Percentiles rank a stretch among this genome's conserved stretches.
phyloP scores from a whole-genome alignment of 352 stramenopile species.

The Sclerospora graminicola region DNA sequence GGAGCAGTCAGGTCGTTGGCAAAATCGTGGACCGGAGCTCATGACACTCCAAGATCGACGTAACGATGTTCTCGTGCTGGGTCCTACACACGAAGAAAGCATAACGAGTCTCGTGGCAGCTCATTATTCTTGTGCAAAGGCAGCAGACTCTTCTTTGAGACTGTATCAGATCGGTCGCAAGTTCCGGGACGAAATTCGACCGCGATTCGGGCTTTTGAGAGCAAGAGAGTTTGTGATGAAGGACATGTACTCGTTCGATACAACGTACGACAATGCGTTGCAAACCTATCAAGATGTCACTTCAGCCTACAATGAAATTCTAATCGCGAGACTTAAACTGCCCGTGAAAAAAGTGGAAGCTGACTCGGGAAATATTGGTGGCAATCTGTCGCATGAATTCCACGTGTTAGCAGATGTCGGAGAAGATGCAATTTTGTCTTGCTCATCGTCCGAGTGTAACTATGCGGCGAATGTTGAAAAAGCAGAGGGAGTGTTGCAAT shows the following conservation, averaged over 20 bases:
- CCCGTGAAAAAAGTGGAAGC: conserved; percentile 73
- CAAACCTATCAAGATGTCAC: conserved; percentile 77
- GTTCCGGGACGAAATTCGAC: conserved; percentile 84
- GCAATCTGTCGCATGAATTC: conserved; percentile 85
- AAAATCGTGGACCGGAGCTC: conserved; percentile 71
- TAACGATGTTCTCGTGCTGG: conserved; percentile 53
- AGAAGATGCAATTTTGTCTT: conserved; percentile 78
- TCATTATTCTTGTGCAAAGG: conserved; percentile 32
- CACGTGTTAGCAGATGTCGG: conserved; percentile 75
- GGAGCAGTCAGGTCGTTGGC: conserved; percentile 76
- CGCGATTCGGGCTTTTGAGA: conserved; percentile 72
- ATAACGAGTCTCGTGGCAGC: conserved; percentile 70
- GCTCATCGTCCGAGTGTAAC: conserved; percentile 32
- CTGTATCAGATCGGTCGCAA: conserved; percentile 86
- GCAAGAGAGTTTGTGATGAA: conserved; percentile 88
- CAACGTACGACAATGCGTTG: conserved; percentile 40
- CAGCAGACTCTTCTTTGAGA: conserved; percentile 36
- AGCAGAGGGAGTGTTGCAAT: conserved; percentile 32
- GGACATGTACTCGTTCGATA: conserved; percentile 87
- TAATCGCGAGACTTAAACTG: conserved; percentile 51
- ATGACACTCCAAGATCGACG: conserved; percentile 73
- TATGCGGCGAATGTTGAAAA: conserved; percentile 88
- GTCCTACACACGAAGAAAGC: conserved; percentile 79
- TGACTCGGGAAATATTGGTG: conserved; percentile 82
- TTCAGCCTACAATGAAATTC: conserved; percentile 65